phyloP scores from a whole-genome alignment of 345 rosid genomes.

The Rhizophora mangle region DNA sequence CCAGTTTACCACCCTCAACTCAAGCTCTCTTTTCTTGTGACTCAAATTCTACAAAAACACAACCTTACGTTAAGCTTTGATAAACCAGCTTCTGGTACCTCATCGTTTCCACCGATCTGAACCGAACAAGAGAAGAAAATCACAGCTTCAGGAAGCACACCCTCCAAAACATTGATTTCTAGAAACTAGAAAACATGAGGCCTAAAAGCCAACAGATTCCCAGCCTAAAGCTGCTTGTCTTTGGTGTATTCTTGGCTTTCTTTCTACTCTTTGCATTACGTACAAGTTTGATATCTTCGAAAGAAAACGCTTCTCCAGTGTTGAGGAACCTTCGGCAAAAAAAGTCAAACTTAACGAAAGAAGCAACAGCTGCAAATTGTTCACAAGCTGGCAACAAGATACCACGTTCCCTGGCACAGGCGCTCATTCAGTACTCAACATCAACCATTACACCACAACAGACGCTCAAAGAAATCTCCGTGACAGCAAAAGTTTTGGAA shows the following conservation, averaged over 20 bases:
- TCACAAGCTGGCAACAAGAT: slow-evolving; percentile 47
- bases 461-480: slow-evolving; percentile 64
- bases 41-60: slow-evolving; percentile 1
- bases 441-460: slow-evolving; percentile 86
- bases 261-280: slow-evolving; percentile 53
- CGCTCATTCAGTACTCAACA: slow-evolving; percentile 76
- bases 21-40: background rate
- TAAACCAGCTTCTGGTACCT: background rate
- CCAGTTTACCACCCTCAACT: background rate
- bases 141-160: background rate
- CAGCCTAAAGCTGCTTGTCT: slow-evolving; percentile 54
- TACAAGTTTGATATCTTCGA: slow-evolving; percentile 50
- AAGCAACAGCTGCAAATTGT: slow-evolving; percentile 24
- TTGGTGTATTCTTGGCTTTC: slow-evolving; percentile 56
- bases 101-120: background rate
- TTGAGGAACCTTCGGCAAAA: slow-evolving; percentile 2
- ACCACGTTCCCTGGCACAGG: slow-evolving; percentile 58
- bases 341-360: background rate
- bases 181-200: slow-evolving; percentile 46
- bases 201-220: slow-evolving; percentile 49
- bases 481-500: slow-evolving; percentile 51
- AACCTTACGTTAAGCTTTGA: slow-evolving; percentile 6
- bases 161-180: background rate
- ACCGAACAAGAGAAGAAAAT: background rate
- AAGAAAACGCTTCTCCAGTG: slow-evolving; percentile 12